A percentile compares a stretch with the other conserved stretches of the same genome.
Conservation (phyloP, 257 asterid species). For the Dorcoceras hygrometricum region DNA sequence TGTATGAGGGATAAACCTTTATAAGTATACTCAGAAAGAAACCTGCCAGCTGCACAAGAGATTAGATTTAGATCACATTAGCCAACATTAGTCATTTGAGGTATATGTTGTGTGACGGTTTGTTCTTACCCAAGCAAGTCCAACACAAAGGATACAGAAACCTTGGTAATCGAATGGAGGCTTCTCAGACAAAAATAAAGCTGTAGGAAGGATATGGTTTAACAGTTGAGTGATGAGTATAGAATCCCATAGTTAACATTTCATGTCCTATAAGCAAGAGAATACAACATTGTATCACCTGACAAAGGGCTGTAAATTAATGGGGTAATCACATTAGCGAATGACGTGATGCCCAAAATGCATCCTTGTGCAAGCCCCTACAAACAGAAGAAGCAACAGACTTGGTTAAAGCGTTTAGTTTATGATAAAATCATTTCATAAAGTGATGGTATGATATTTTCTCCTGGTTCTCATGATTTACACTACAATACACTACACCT, state of each 20-base stretch:
- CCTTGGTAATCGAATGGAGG: conserved; percentile 60
- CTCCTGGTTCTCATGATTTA: background rate
- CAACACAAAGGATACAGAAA: conserved; percentile 51
- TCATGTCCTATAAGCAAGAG: background rate
- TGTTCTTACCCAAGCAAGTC: conserved; percentile 46
- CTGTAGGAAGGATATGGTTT: conserved; percentile 24
- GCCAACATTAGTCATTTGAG: conserved; percentile 28
- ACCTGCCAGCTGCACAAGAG: conserved; percentile 52
- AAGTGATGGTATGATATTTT: background rate
- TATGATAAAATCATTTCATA: background rate
- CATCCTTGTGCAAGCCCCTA: conserved; percentile 85
- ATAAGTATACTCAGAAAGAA: conserved; percentile 45
- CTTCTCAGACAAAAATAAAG: conserved; percentile 45
- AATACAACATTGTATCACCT: conserved; percentile 25
- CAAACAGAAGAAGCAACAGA: background rate
- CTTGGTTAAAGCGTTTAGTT: background rate
- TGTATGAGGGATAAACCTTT: conserved; percentile 24
- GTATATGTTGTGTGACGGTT: background rate
- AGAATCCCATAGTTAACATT: background rate
- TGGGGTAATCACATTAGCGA: conserved; percentile 51
- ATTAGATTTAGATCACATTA: background rate
- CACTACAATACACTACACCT: conserved; percentile 37
- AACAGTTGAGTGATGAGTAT: background rate
- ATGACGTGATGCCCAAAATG: conserved; percentile 48
- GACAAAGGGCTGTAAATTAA: conserved; percentile 46